Conservation (phyloP, 2,329 filamentous ascomycete species). For the Juglanconis oblonga region DNA sequence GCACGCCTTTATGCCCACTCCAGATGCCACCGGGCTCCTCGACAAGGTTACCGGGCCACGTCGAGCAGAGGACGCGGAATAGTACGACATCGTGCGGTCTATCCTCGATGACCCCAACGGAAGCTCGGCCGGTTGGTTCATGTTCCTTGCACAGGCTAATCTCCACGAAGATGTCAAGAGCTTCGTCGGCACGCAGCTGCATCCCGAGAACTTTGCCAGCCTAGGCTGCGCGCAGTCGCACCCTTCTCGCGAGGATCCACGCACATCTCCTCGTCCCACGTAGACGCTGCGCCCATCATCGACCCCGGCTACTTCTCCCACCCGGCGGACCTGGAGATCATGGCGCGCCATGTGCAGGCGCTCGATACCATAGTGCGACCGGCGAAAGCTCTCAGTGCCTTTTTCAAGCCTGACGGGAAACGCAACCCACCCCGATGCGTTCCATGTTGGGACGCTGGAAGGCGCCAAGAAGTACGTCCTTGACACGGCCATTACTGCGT, state of each 20-base stretch:
- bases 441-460: slow-evolving; percentile 18
- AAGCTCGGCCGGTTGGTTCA: slow-evolving; percentile 22
- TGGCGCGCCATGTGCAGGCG: slow-evolving; percentile 31
- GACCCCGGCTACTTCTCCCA: slow-evolving; percentile 50
- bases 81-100: slow-evolving; percentile 18
- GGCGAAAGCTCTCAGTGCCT: slow-evolving; percentile 28
- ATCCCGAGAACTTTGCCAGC: slow-evolving; percentile 21
- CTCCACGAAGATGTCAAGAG: slow-evolving; percentile 20
- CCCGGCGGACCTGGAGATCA: slow-evolving; percentile 47
- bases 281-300: slow-evolving; percentile 43
- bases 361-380: slow-evolving; percentile 23
- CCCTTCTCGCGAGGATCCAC: slow-evolving; percentile 52
- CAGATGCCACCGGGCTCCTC: slow-evolving; percentile 14
- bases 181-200: slow-evolving; percentile 19
- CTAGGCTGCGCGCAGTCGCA: slow-evolving; percentile 30
- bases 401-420: slow-evolving; percentile 32
- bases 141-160: slow-evolving; percentile 24
- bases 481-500: slow-evolving; percentile 22
- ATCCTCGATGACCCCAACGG: slow-evolving; percentile 19
- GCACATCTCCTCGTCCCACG: slow-evolving; percentile 44
- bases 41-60: slow-evolving; percentile 2
- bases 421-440: slow-evolving; percentile 30
- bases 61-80: slow-evolving; percentile 8
- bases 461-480: slow-evolving; percentile 24
- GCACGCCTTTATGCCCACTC: slow-evolving; percentile 23